Evolutionary conservation across 129 eudicot genomes (phyloP).

Genomic region (Lactuca saligna): DNA sequence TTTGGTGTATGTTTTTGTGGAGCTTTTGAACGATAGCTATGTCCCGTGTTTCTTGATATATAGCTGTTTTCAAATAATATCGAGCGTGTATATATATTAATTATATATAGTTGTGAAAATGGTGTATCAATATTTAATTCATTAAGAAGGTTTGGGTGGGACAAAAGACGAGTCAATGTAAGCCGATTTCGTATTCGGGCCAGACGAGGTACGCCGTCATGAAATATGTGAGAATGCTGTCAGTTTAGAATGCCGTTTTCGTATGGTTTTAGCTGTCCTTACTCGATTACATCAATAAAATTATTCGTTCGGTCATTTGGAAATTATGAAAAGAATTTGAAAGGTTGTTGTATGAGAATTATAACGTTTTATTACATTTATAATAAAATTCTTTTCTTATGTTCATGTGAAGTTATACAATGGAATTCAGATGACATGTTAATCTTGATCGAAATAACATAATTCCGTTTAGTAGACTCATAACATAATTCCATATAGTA

Average conservation of each 20-base stretch:
- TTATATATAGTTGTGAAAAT: neutral
- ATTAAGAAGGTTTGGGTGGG: neutral
- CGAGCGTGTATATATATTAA: too few relatives aligned
- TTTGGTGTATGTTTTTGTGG: neutral
- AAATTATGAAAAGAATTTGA: neutral
- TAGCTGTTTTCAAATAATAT: slow-evolving; percentile 11
- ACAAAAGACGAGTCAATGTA: slow-evolving; percentile 18
- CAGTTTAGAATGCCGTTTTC: slow-evolving; percentile 14
- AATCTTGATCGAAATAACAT: too few relatives aligned
- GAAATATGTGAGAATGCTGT: slow-evolving; percentile 23
- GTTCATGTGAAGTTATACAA: too few relatives aligned
- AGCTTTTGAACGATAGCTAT: neutral
- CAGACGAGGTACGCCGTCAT: slow-evolving; percentile 19
- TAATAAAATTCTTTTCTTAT: too few relatives aligned
- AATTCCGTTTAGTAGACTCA: too few relatives aligned
- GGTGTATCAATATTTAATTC: slow-evolving; percentile 1
- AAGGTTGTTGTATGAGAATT: neutral
- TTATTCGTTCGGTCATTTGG: slow-evolving; percentile 8
- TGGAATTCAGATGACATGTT: too few relatives aligned
- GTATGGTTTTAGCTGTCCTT: slow-evolving; percentile 9
- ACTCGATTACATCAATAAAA: slow-evolving; percentile 27
- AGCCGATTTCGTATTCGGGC: neutral
- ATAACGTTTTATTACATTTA: too few relatives aligned
- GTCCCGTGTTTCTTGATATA: neutral
- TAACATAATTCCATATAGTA: too few relatives aligned